These are phyloP conservation scores for Saccharum spontaneum DNA, from an alignment of 176 grass and related monocot genomes.

Conservation along the genomic window DNA sequence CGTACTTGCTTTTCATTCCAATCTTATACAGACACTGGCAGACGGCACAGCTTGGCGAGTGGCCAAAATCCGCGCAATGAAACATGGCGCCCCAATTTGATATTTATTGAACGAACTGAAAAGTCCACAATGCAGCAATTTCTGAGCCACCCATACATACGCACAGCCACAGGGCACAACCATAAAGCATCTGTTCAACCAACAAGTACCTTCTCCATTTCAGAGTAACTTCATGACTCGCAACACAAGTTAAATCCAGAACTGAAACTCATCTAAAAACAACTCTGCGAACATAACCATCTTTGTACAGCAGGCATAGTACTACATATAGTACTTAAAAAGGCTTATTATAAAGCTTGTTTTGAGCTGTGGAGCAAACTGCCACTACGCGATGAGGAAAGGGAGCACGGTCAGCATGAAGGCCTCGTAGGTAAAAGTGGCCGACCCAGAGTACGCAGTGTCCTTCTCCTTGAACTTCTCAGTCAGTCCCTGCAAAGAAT, in stretches of 20 bases:
- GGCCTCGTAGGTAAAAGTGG: conserved; percentile 81
- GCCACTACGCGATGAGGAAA: conserved; percentile 67
- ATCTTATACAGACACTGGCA: too few relatives aligned
- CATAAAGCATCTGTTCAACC: not conserved
- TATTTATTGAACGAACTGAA: not conserved
- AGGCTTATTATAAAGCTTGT: not conserved
- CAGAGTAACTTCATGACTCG: not conserved
- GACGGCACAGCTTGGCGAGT: too few relatives aligned
- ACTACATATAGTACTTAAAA: not conserved
- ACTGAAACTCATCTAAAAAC: not conserved
- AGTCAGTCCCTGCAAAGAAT: conserved; percentile 72
- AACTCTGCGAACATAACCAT: not conserved
- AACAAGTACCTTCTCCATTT: not conserved
- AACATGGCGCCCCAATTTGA: too few relatives aligned
- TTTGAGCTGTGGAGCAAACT: not conserved
- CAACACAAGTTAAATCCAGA: not conserved
- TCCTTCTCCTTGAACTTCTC: conserved; percentile 99
- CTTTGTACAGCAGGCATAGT: not conserved
- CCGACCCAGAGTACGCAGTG: conserved; percentile 58
- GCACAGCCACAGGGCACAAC: not conserved
- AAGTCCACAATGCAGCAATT: not conserved
- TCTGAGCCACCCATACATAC: not conserved
- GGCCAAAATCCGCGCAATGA: too few relatives aligned
- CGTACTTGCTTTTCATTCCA: too few relatives aligned
- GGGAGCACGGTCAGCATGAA: conserved; percentile 92